Conservation (phyloP, 306 rosid genomes). For the Quercus berberidifolia region DNA sequence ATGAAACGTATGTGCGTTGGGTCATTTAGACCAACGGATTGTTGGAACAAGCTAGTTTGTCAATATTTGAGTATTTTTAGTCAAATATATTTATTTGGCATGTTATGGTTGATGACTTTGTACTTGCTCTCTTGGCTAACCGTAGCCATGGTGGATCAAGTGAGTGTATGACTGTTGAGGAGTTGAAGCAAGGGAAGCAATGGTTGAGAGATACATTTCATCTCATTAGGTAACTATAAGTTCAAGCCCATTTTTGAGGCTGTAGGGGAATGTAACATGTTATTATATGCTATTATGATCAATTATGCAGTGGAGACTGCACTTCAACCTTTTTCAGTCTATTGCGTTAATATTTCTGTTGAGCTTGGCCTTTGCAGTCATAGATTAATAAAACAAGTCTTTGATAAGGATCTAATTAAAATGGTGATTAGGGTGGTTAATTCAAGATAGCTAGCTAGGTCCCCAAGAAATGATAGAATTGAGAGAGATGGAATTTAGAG, state of each 20-base stretch:
- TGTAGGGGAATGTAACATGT: conserved; percentile 6
- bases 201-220: conserved; percentile 75
- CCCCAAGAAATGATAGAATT: too few relatives aligned
- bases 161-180: conserved; percentile 67
- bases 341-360: not conserved
- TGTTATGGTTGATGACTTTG: conserved; percentile 6
- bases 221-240: conserved; percentile 67
- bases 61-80: not conserved
- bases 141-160: conserved; percentile 56
- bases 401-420: too few relatives aligned
- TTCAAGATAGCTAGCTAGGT: too few relatives aligned
- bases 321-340: not conserved
- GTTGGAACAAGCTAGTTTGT: not conserved
- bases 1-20: not conserved
- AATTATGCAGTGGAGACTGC: not conserved
- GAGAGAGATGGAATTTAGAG: too few relatives aligned
- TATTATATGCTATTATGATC: not conserved
- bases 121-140: conserved; percentile 26
- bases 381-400: not conserved
- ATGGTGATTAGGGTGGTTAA: too few relatives aligned
- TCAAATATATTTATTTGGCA: conserved; percentile 5
- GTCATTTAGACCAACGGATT: not conserved
- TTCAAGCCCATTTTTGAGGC: conserved; percentile 5
- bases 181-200: conserved; percentile 69
- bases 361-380: not conserved